Percentiles rank a stretch among this genome's conserved stretches.
These are phyloP conservation scores for Musa troglodytarum DNA, from an alignment of 176 grass and related monocot species.

Conservation along the genomic window DNA sequence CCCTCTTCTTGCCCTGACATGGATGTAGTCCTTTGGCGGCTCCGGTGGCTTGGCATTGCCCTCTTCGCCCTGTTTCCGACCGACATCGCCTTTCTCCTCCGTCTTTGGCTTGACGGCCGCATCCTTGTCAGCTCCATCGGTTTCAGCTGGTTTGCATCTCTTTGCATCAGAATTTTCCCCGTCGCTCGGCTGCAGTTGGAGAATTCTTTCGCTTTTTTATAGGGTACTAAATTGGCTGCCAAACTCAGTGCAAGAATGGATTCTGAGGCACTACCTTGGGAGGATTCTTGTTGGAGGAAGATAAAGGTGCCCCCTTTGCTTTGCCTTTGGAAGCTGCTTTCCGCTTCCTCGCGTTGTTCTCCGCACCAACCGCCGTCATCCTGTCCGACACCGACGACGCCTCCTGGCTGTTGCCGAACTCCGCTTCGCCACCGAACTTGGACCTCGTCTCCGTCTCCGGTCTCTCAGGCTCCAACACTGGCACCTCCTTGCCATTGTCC, in stretches of 20 bases:
- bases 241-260: conserved; percentile 14
- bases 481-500: neutral
- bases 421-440: conserved; percentile 6
- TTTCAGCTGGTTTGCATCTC: conserved; percentile 33
- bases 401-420: neutral
- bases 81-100: conserved; percentile 18
- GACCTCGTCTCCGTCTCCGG: neutral
- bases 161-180: conserved; percentile 37
- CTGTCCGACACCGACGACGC: neutral
- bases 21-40: conserved; percentile 86
- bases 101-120: conserved; percentile 32
- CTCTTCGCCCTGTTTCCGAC: conserved; percentile 7
- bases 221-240: neutral
- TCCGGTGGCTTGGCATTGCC: conserved; percentile 58
- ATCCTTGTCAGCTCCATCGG: conserved; percentile 2
- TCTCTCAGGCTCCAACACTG: neutral
- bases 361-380: neutral
- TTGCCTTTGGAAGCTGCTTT: conserved; percentile 68
- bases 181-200: conserved; percentile 14
- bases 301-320: conserved; percentile 47
- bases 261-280: conserved; percentile 27
- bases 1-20: conserved; percentile 93
- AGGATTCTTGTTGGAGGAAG: conserved; percentile 12
- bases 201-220: neutral
- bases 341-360: conserved; percentile 40